These are phyloP conservation scores for Wallacemonas sp. DNA, from an alignment of 208 protist genomes.

Conservation along the genomic window DNA sequence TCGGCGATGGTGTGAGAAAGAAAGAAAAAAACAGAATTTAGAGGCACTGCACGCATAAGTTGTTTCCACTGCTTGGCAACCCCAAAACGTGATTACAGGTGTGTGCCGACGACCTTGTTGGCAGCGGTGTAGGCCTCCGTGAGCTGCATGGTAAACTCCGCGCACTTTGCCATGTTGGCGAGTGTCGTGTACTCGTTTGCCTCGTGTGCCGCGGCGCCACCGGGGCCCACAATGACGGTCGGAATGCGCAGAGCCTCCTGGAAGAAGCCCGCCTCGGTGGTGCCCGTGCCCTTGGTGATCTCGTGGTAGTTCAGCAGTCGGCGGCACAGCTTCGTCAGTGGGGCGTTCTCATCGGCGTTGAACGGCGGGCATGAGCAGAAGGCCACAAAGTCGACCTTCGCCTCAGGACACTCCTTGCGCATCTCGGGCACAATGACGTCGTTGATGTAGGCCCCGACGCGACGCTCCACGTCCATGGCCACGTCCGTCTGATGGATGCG, in stretches of 20 bases:
- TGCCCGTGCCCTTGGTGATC: conserved; percentile 33
- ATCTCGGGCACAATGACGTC: conserved; percentile 30
- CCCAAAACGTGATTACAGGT: neutral
- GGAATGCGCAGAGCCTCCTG: conserved; percentile 43
- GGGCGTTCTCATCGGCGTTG: conserved; percentile 32
- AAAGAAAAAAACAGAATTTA: conserved; percentile 1
- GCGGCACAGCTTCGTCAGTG: conserved; percentile 37
- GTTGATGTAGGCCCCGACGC: conserved; percentile 41
- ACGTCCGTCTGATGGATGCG: conserved; percentile 37
- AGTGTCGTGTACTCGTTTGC: conserved; percentile 60
- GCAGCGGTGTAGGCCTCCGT: conserved; percentile 13
- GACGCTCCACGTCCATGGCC: conserved; percentile 25
- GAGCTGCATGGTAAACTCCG: conserved; percentile 27
- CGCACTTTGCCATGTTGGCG: conserved; percentile 43
- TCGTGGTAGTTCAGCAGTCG: conserved; percentile 16
- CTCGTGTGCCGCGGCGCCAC: conserved; percentile 46
- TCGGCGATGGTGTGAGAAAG: neutral
- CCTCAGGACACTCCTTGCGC: conserved; percentile 45
- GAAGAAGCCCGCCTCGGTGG: conserved; percentile 62
- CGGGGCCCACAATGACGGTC: conserved; percentile 53
- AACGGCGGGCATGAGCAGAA: conserved; percentile 25
- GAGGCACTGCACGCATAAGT: too few relatives aligned
- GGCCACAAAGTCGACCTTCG: conserved; percentile 22
- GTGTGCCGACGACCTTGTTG: conserved; percentile 7
- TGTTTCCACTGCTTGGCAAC: too few relatives aligned